Percentiles rank a stretch among this genome's conserved stretches.
These are phyloP conservation scores for Hypoxylon lenormandii DNA, from an alignment of 495 filamentous ascomycete genomes.

Conservation along the genomic window DNA sequence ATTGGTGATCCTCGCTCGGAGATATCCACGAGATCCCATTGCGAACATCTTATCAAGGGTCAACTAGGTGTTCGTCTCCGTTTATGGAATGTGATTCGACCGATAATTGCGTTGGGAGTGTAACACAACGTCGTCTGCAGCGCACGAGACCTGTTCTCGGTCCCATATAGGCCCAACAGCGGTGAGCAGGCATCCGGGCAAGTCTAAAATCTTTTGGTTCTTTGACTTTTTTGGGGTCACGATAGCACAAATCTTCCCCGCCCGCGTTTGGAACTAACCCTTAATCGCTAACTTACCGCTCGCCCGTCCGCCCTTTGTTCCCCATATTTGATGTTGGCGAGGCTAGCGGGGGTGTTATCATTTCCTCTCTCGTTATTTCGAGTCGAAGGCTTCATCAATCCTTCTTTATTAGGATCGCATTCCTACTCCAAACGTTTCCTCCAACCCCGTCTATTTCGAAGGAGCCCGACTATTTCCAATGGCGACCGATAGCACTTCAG, in stretches of 20 bases:
- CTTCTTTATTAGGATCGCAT: constrained; percentile 24
- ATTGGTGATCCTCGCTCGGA: constrained; percentile 31
- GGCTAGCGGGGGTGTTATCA: constrained; percentile 16
- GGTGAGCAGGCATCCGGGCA: constrained; percentile 12
- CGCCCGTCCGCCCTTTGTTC: constrained; percentile 19
- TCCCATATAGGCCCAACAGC: constrained; percentile 16
- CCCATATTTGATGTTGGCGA: constrained; percentile 27
- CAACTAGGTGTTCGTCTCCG: neutral
- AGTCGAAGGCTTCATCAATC: constrained; percentile 15
- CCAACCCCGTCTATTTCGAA: constrained; percentile 3
- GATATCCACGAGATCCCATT: constrained; percentile 20
- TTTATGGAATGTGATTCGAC: constrained; percentile 25
- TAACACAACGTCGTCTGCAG: constrained; percentile 26
- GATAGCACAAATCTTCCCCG: constrained; percentile 35
- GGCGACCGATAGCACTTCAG: constrained; percentile 32
- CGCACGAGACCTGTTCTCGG: constrained; percentile 10
- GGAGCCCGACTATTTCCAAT: constrained; percentile 33
- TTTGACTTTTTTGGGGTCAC: constrained; percentile 32
- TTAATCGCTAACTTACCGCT: constrained; percentile 18
- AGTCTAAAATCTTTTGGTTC: neutral
- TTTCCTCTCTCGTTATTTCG: neutral
- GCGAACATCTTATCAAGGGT: constrained; percentile 15
- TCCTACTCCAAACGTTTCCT: constrained; percentile 5
- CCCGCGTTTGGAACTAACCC: constrained; percentile 33
- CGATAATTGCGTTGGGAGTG: constrained; percentile 3